Percentiles rank a stretch among this genome's conserved stretches.
phyloP scores from a whole-genome alignment of 1,284 basidiomycete species.

The Naganishia albida region DNA sequence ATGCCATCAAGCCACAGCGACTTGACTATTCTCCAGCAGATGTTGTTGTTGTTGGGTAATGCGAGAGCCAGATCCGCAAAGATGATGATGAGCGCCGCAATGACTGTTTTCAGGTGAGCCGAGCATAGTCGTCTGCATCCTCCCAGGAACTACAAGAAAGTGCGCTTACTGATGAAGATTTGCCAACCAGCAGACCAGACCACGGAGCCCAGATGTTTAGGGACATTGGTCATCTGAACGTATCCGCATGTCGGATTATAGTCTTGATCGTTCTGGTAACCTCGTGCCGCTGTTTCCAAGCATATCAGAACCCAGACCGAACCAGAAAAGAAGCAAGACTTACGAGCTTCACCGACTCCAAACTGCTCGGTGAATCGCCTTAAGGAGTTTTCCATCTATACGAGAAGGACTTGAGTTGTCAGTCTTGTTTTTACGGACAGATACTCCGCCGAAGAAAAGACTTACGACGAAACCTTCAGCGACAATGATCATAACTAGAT shows the following conservation, averaged over 20 bases:
- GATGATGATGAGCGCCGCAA: constrained; percentile 36
- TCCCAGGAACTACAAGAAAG: too few species aligned
- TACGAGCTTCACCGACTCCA: constrained; percentile 11
- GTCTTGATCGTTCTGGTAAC: constrained; percentile 33
- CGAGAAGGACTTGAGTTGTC: background rate
- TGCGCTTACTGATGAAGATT: constrained; percentile 20
- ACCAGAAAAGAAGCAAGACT: background rate
- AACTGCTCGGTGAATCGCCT: constrained; percentile 21
- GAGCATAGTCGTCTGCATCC: too few species aligned
- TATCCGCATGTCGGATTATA: constrained; percentile 37
- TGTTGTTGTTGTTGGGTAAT: constrained; percentile 32
- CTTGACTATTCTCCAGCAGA: constrained; percentile 25
- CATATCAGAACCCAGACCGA: too few species aligned
- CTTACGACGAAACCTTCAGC: constrained; percentile 27
- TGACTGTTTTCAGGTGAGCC: too few species aligned
- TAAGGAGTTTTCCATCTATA: constrained; percentile 25
- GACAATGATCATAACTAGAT: constrained; percentile 29
- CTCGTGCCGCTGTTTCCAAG: constrained; percentile 31
- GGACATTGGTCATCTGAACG: constrained; percentile 39
- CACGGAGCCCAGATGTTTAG: constrained; percentile 35
- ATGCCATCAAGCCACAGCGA: constrained; percentile 15
- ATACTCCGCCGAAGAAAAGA: background rate
- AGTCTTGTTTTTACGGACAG: background rate
- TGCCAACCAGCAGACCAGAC: constrained; percentile 19
- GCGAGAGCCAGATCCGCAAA: constrained; percentile 37